phyloP scores from a whole-genome alignment of 257 asterid genomes.

The Nicotiana undulata region DNA sequence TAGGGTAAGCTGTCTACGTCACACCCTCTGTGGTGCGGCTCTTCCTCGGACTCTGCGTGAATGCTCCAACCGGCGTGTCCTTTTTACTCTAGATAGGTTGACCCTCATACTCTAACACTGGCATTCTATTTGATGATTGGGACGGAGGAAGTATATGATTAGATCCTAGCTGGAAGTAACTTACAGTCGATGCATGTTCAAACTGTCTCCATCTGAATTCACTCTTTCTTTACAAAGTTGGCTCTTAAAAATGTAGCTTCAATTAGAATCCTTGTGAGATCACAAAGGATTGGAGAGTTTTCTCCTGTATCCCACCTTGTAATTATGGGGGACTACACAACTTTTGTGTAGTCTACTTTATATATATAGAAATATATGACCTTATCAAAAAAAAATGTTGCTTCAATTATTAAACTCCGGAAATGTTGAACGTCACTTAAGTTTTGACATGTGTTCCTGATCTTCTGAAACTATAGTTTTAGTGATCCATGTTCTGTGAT shows the following conservation, averaged over 20 bases:
- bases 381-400: background rate
- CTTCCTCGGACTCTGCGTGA: no score
- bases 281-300: no score
- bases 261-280: no score
- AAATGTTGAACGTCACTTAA: background rate
- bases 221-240: background rate
- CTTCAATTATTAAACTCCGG: background rate
- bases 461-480: background rate
- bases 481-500: background rate
- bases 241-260: background rate
- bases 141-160: background rate
- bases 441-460: background rate
- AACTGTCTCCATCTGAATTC: background rate
- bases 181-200: background rate
- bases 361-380: background rate
- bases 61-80: no score
- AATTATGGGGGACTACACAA: background rate
- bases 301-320: background rate
- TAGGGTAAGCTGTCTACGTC: no score
- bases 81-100: background rate
- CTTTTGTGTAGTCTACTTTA: background rate
- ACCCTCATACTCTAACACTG: background rate
- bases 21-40: no score
- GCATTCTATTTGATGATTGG: background rate
- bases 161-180: background rate